Percentiles rank a stretch among this genome's conserved stretches.
phyloP scores from a whole-genome alignment of 148 eudicot species.

The Oxyria digyna region DNA sequence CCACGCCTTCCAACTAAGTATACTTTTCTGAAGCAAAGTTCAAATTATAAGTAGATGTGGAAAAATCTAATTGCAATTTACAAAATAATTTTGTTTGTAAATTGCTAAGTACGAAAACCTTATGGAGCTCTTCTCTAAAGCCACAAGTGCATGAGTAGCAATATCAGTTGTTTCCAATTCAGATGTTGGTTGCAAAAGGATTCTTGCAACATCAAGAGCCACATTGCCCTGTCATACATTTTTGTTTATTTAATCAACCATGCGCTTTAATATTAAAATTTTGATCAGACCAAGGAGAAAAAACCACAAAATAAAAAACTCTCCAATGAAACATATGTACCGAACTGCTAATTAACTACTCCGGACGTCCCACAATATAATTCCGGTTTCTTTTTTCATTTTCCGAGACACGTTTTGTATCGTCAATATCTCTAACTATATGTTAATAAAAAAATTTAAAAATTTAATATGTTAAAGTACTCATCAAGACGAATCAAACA shows the following conservation, averaged over 20 bases:
- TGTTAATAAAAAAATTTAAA: too few relatives aligned
- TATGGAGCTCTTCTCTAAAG: constrained; percentile 67
- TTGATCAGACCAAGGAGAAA: background rate
- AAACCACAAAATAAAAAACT: background rate
- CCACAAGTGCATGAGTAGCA: constrained; percentile 61
- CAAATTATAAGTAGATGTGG: background rate
- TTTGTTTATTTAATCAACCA: background rate
- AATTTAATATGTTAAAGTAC: too few relatives aligned
- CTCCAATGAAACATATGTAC: background rate
- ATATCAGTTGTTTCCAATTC: constrained; percentile 84
- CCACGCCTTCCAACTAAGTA: constrained; percentile 98
- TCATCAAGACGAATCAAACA: too few relatives aligned
- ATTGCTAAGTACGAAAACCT: constrained; percentile 32
- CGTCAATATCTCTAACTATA: too few relatives aligned
- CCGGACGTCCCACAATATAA: too few relatives aligned
- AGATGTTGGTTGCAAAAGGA: constrained; percentile 53
- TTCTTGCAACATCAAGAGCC: constrained; percentile 93
- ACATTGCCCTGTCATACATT: constrained; percentile 66
- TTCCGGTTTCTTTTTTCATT: too few relatives aligned
- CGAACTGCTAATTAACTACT: background rate
- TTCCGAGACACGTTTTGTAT: too few relatives aligned
- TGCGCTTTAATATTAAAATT: background rate
- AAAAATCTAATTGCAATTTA: background rate
- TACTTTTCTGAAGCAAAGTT: constrained; percentile 50
- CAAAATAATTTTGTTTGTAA: background rate